Base-by-base conservation (phyloP, 345 rosid species). In the Brassica rapa region DNA sequence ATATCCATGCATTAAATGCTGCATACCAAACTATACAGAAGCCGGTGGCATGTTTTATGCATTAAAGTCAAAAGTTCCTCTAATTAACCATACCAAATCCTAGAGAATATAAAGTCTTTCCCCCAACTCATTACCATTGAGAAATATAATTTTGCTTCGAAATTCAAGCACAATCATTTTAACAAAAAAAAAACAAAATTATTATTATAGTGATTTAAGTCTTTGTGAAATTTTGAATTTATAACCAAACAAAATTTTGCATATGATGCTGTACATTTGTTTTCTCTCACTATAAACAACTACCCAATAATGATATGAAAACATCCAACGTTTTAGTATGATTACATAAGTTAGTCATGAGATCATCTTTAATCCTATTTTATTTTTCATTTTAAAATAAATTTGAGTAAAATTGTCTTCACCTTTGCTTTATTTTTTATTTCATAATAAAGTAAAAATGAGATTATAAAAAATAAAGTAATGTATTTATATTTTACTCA, bases 41-140 rank as follows among this genome's bases (percentile, higher is more conserved):
- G 53, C 66, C 66, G 75, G 82, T 80, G 82, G 57, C 75, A 80
- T 80, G 79, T 79, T 80, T 73, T 62, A 23, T 80, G 79, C 75
- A 80, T 80, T 80, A 35, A 80, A 74, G 82, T 80, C 75, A 80
- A 67, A 67, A 62, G 11, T 51, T 51, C 60, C 60, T 16, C 60
- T 53, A 53, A 53, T 53, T 16, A 53, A 15, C 56, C 24, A 16
- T 53, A 53, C 60, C 23, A 53, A 53, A 16, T 53, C 24, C 60
- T 16, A 16, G 24, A 53, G 4, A 53, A 16, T 53, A 16, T 53
- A 53, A 51, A 51, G 60, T 53, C 24, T 16, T 53, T 53, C 60
- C 24, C 21, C 57, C 55, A 6, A 53, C 60, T 16, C 21, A 16
- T 53, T 53, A 16, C 3, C 56, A n/a, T n/a, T 51, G 19, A 49